A percentile compares a stretch with the other conserved stretches of the same genome.
Evolutionary conservation across 345 rosid genomes (phyloP).

Genomic region (Alliaria petiolata): DNA sequence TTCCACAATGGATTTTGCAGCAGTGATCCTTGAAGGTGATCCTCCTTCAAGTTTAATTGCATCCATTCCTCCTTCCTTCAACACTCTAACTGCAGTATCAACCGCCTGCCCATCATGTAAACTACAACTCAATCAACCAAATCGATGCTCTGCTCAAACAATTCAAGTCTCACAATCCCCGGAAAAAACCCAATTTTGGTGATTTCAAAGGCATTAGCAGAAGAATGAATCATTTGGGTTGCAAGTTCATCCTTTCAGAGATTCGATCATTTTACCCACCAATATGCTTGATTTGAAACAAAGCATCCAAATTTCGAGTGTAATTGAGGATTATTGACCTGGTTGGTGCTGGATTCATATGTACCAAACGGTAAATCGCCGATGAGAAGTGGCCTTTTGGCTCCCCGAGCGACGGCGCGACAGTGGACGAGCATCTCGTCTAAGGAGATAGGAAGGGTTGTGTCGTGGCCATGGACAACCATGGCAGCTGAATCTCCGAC

Average conservation of each 20-base stretch:
- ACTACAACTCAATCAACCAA: slow-evolving; percentile 32
- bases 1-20: slow-evolving; percentile 84
- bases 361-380: slow-evolving; percentile 93
- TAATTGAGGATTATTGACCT: slow-evolving; percentile 30
- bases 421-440: slow-evolving; percentile 95
- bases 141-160: not conserved
- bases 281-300: no score
- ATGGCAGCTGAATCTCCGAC: slow-evolving; percentile 95
- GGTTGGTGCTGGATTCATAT: slow-evolving; percentile 65
- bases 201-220: not conserved
- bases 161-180: not conserved
- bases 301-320: not conserved
- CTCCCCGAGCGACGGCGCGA: slow-evolving; percentile 88
- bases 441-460: slow-evolving; percentile 84
- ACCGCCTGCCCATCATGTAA: slow-evolving; percentile 62
- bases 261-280: no score
- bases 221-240: not conserved
- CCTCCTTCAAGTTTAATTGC: slow-evolving; percentile 96
- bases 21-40: slow-evolving; percentile 66
- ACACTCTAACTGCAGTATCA: slow-evolving; percentile 71
- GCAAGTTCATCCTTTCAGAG: not conserved
- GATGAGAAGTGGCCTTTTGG: slow-evolving; percentile 69
- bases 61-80: slow-evolving; percentile 95
- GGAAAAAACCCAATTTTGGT: not conserved
- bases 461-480: slow-evolving; percentile 96